Percentiles rank a stretch among this genome's conserved stretches.
These are phyloP conservation scores for Loxodes magnus DNA, from an alignment of 73 alveolate genomes.

Conservation along the genomic window DNA sequence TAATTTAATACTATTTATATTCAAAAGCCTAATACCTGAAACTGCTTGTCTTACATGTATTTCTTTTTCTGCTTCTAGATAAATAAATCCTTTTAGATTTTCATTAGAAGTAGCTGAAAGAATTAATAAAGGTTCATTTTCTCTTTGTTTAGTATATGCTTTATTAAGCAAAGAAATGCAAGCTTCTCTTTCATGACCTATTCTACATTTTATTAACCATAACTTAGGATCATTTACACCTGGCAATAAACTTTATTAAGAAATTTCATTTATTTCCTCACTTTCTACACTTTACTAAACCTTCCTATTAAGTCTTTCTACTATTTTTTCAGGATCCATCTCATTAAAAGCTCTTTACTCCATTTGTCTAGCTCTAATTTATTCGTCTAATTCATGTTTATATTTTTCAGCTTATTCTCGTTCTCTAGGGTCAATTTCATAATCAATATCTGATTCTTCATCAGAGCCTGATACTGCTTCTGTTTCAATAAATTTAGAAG, in stretches of 20 bases:
- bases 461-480: slow-evolving; percentile 1
- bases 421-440: slow-evolving; percentile 1
- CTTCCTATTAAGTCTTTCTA: neutral
- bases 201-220: slow-evolving; percentile 67
- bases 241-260: slow-evolving; percentile 52
- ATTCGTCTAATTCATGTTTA: too few species aligned
- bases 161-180: slow-evolving; percentile 56
- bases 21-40: slow-evolving; percentile 43
- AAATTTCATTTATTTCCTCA: neutral
- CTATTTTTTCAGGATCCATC: slow-evolving; percentile 10
- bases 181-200: slow-evolving; percentile 73
- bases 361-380: neutral
- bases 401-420: slow-evolving; percentile 9
- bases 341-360: neutral
- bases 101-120: slow-evolving; percentile 63
- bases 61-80: slow-evolving; percentile 79
- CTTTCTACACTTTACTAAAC: neutral
- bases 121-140: slow-evolving; percentile 41
- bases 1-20: slow-evolving; percentile 40
- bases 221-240: slow-evolving; percentile 62
- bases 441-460: slow-evolving; percentile 3
- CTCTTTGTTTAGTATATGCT: slow-evolving; percentile 34
- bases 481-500: slow-evolving; percentile 1
- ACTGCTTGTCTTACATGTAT: slow-evolving; percentile 64
- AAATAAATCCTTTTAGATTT: slow-evolving; percentile 68